Percentiles rank a stretch among this genome's conserved stretches.
phyloP scores from a whole-genome alignment of 768 basidiomycete genomes.

The Suillus hirtellus region DNA sequence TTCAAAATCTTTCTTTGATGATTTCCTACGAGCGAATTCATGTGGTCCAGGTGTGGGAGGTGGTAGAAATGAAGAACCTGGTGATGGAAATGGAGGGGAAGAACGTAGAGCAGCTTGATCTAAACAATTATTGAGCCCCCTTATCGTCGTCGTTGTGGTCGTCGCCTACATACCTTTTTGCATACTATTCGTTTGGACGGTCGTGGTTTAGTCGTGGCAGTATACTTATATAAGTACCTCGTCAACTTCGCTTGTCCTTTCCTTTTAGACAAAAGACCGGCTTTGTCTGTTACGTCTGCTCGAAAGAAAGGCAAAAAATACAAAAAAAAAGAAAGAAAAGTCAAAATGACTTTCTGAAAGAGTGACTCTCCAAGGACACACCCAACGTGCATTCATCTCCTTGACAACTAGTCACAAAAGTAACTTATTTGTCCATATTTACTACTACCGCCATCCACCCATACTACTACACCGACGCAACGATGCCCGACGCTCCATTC shows the following conservation, averaged over 20 bases:
- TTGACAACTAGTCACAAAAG: not conserved
- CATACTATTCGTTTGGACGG: constrained; percentile 9
- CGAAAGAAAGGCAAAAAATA: not conserved
- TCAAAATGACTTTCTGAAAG: constrained; percentile 7
- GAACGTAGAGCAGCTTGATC: constrained; percentile 40
- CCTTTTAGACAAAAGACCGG: constrained; percentile 10
- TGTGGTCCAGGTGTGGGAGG: constrained; percentile 67
- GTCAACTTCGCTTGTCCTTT: constrained; percentile 2
- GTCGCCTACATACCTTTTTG: constrained; percentile 12
- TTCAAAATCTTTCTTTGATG: constrained; percentile 24
- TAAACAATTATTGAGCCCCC: constrained; percentile 15
- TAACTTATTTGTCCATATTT: constrained; percentile 13
- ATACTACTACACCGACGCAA: constrained; percentile 12
- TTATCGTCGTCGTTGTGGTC: not conserved
- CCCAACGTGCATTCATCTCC: not conserved
- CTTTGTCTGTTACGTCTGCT: constrained; percentile 9
- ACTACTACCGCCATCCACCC: constrained; percentile 19
- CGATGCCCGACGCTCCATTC: constrained; percentile 26
- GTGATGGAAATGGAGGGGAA: constrained; percentile 55
- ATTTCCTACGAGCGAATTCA: constrained; percentile 56
- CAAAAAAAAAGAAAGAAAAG: not conserved
- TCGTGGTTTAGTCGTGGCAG: constrained; percentile 11
- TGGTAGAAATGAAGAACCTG: constrained; percentile 66
- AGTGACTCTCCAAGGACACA: not conserved
- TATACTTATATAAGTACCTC: constrained; percentile 6